Conservation (phyloP, 495 filamentous ascomycete species). For the Talaromyces adpressus region DNA sequence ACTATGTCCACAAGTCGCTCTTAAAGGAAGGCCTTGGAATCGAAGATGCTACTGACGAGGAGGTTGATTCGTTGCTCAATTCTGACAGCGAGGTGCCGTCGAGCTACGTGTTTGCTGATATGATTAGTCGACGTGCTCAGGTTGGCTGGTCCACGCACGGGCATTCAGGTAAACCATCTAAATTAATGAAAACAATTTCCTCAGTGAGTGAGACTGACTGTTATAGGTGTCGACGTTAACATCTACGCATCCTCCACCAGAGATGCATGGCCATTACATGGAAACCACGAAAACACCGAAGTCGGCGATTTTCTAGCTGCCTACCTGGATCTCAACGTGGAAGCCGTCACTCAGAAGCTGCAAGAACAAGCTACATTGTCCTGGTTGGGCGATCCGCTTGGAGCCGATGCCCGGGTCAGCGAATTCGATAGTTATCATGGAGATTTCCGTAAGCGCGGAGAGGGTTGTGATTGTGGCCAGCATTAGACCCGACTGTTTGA, state of each 20-base stretch:
- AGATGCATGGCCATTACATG: constrained; percentile 47
- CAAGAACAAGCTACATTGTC: constrained; percentile 41
- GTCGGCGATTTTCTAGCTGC: constrained; percentile 71
- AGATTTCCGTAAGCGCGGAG: constrained; percentile 39
- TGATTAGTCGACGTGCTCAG: constrained; percentile 80
- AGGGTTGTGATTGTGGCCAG: constrained; percentile 32
- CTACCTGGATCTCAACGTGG: constrained; percentile 76
- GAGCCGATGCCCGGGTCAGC: constrained; percentile 25
- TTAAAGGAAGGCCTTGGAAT: constrained; percentile 67
- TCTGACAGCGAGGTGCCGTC: constrained; percentile 35
- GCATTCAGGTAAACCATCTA: constrained; percentile 52
- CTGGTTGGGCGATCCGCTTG: constrained; percentile 40
- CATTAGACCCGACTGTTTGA: constrained; percentile 1
- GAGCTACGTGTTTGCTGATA: constrained; percentile 64
- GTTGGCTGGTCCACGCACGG: constrained; percentile 91
- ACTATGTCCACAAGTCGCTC: constrained; percentile 54
- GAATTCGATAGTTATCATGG: constrained; percentile 43
- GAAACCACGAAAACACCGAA: constrained; percentile 94
- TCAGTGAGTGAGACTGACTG: constrained; percentile 8
- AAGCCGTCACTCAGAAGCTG: constrained; percentile 66
- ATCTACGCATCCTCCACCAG: constrained; percentile 63
- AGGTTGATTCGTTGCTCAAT: constrained; percentile 59
- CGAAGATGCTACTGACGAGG: constrained; percentile 60
- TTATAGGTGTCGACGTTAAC: constrained; percentile 72
- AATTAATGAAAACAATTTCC: too few species aligned